phyloP scores from a whole-genome alignment of 257 asterid genomes.

The Nemophila menziesii region DNA sequence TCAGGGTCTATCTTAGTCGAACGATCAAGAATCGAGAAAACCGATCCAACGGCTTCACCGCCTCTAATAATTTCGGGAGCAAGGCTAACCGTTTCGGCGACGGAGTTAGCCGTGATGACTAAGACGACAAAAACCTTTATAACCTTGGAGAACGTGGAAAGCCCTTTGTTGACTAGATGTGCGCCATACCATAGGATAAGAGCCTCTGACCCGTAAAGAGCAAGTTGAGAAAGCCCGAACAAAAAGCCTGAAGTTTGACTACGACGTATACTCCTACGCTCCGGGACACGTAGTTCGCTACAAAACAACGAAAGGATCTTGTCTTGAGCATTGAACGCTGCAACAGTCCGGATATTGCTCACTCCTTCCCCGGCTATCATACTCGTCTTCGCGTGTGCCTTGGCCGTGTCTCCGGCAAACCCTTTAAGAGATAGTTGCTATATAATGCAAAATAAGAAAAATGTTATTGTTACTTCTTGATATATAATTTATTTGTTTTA shows the following conservation, averaged over 20 bases:
- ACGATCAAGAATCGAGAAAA: slow-evolving; percentile 79
- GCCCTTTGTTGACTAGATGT: slow-evolving; percentile 71
- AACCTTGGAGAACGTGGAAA: slow-evolving; percentile 85
- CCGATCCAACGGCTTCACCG: slow-evolving; percentile 94
- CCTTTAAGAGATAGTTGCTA: slow-evolving; percentile 99
- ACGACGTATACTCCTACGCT: slow-evolving; percentile 54
- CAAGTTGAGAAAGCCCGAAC: slow-evolving; percentile 92
- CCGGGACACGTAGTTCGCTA: slow-evolving; percentile 71
- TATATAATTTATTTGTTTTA: too few relatives aligned
- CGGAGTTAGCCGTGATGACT: slow-evolving; percentile 90
- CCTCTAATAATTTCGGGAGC: slow-evolving; percentile 95
- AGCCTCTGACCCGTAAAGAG: slow-evolving; percentile 90
- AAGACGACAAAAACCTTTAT: slow-evolving; percentile 90
- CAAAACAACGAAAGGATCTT: slow-evolving; percentile 60
- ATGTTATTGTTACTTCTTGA: background rate
- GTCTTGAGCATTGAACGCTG: slow-evolving; percentile 89
- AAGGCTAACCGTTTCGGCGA: slow-evolving; percentile 90
- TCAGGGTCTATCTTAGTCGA: slow-evolving; percentile 73
- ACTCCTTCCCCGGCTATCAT: slow-evolving; percentile 99
- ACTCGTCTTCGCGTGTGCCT: slow-evolving; percentile 94
- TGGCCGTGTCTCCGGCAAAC: slow-evolving; percentile 97
- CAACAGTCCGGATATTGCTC: slow-evolving; percentile 93
- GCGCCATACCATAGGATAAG: slow-evolving; percentile 88
- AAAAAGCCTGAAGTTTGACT: slow-evolving; percentile 68
- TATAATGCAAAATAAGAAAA: background rate